These are phyloP conservation scores for Stylosanthes scabra DNA, from an alignment of 331 rosid species.

Conservation along the genomic window DNA sequence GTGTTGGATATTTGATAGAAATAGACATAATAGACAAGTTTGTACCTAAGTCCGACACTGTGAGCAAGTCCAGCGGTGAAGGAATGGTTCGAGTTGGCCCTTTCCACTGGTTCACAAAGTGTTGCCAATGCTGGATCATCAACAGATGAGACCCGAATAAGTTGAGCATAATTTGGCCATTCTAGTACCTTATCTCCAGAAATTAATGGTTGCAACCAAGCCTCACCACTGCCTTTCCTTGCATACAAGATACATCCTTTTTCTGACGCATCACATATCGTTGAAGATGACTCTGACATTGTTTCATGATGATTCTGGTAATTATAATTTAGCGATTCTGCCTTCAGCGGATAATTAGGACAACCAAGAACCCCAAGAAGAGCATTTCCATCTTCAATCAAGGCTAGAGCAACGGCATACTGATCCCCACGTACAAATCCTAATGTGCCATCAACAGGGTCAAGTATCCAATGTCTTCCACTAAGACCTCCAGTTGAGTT, in stretches of 20 bases:
- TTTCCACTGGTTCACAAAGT: conserved; percentile 94
- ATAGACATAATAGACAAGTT: conserved; percentile 25
- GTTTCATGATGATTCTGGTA: conserved; percentile 64
- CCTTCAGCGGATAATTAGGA: conserved; percentile 92
- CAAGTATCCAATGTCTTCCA: conserved; percentile 92
- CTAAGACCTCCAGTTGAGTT: conserved; percentile 80
- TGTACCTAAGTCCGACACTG: conserved; percentile 82
- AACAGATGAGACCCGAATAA: conserved; percentile 70
- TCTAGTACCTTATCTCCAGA: conserved; percentile 53
- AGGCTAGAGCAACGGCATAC: conserved; percentile 92
- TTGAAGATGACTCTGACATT: conserved; percentile 48
- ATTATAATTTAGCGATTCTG: conserved; percentile 76
- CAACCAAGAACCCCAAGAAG: conserved; percentile 97
- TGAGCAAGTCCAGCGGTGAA: conserved; percentile 97
- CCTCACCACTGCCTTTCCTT: conserved; percentile 76
- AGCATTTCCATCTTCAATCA: conserved; percentile 88
- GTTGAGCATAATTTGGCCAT: conserved; percentile 88
- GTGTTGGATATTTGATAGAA: not conserved
- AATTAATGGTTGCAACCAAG: conserved; percentile 87
- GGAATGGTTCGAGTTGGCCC: conserved; percentile 91
- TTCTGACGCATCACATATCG: conserved; percentile 66
- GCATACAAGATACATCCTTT: conserved; percentile 93
- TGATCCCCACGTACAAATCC: conserved; percentile 96
- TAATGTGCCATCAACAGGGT: conserved; percentile 96
- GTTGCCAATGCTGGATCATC: conserved; percentile 92